These are phyloP conservation scores for Paramecium caudatum DNA, from an alignment of 73 alveolate species.

Conservation along the genomic window DNA sequence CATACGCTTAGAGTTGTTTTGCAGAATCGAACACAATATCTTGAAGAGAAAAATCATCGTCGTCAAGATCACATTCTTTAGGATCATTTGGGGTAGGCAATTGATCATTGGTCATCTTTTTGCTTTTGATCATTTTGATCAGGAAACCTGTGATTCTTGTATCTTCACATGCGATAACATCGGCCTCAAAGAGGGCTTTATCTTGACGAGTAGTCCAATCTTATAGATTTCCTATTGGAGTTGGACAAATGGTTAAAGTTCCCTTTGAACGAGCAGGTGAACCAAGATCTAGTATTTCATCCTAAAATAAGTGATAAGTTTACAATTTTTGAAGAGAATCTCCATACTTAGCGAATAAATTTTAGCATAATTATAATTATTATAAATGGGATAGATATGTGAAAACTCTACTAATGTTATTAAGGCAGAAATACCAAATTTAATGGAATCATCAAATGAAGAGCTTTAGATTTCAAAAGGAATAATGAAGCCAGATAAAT, in stretches of 20 bases:
- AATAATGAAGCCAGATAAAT: too few relatives aligned
- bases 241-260: conserved; percentile 82
- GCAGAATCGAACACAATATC: conserved; percentile 58
- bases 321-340: conserved; percentile 25
- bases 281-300: conserved; percentile 67
- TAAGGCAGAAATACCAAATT: too few relatives aligned
- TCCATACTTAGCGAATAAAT: conserved; percentile 5
- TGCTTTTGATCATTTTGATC: conserved; percentile 78
- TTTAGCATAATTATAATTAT: too few relatives aligned
- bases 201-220: conserved; percentile 84
- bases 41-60: conserved; percentile 56
- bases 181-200: conserved; percentile 84
- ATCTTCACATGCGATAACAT: conserved; percentile 95
- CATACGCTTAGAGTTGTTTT: background rate
- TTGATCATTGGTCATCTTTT: conserved; percentile 76
- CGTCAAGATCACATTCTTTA: conserved; percentile 74
- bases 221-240: conserved; percentile 92
- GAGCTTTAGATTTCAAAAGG: too few relatives aligned
- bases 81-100: conserved; percentile 72
- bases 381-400: too few relatives aligned
- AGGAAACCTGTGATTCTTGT: conserved; percentile 90
- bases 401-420: too few relatives aligned
- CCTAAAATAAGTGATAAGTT: background rate
- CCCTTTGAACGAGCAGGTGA: conserved; percentile 58
- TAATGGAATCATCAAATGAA: too few relatives aligned